Percentiles rank a stretch among this genome's conserved stretches.
phyloP scores from a whole-genome alignment of 1,284 basidiomycete genomes.

The Acaromyces ingoldii region DNA sequence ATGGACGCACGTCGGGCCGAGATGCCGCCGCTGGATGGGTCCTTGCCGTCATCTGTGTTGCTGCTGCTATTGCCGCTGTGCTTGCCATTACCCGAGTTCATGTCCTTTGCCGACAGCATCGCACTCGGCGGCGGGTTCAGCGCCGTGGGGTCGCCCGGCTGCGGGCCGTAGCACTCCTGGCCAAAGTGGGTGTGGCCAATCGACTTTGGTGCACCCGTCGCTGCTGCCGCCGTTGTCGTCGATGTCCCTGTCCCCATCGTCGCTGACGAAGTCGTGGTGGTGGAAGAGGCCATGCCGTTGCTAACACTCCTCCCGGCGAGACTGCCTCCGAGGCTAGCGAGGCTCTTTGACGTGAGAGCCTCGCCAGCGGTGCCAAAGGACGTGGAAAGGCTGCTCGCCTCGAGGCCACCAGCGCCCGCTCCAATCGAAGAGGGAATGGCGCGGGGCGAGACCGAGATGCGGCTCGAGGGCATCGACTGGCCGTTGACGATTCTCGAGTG shows the following conservation, averaged over 20 bases:
- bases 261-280: too few species aligned
- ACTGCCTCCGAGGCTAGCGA: too few species aligned
- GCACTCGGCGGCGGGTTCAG: slow-evolving; percentile 47
- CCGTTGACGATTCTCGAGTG: slow-evolving; percentile 20
- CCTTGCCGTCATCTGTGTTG: slow-evolving; percentile 9
- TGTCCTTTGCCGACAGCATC: slow-evolving; percentile 44
- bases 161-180: slow-evolving; percentile 39
- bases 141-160: slow-evolving; percentile 29
- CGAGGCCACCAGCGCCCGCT: slow-evolving; percentile 13
- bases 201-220: slow-evolving; percentile 7
- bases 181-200: slow-evolving; percentile 39
- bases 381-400: slow-evolving; percentile 20
- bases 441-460: slow-evolving; percentile 1
- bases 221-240: neutral
- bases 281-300: neutral
- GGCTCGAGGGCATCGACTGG: slow-evolving; percentile 22
- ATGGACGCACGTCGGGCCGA: slow-evolving; percentile 45
- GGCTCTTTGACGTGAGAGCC: slow-evolving; percentile 32
- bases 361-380: slow-evolving; percentile 48
- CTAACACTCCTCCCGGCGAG: too few species aligned
- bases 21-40: slow-evolving; percentile 40
- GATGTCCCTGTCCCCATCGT: neutral
- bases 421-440: slow-evolving; percentile 14
- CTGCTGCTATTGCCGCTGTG: neutral
- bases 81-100: slow-evolving; percentile 46